These are phyloP conservation scores for Boletus vinaceobasis DNA, from an alignment of 768 basidiomycete species.

Conservation along the genomic window DNA sequence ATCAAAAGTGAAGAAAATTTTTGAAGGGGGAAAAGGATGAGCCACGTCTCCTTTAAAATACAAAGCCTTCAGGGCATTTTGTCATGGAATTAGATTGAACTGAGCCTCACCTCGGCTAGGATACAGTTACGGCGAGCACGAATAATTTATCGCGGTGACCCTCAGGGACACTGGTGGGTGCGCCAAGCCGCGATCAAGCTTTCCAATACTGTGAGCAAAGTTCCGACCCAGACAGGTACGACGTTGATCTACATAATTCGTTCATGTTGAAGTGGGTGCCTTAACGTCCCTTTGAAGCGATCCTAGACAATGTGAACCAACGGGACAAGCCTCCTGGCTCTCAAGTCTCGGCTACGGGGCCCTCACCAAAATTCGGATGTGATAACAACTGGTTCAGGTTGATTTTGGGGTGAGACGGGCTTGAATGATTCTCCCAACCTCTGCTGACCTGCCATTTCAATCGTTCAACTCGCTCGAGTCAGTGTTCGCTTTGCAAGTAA, in stretches of 20 bases:
- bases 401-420: too few species aligned
- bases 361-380: too few species aligned
- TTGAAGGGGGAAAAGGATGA: not conserved
- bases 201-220: not conserved
- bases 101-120: not conserved
- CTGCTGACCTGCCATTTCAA: too few species aligned
- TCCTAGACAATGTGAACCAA: not conserved
- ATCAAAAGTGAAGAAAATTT: not conserved
- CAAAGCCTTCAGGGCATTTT: not conserved
- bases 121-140: not conserved
- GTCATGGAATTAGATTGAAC: not conserved
- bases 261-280: not conserved
- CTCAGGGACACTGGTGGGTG: not conserved
- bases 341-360: too few species aligned
- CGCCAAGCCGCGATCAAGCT: not conserved
- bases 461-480: too few species aligned
- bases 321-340: not conserved
- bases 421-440: too few species aligned
- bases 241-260: not conserved
- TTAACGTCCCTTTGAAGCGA: not conserved
- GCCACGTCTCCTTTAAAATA: slow-evolving; percentile 1
- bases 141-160: not conserved
- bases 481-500: too few species aligned
- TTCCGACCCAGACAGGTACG: too few species aligned
- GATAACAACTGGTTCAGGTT: too few species aligned